A percentile compares a stretch with the other conserved stretches of the same genome.
These are phyloP conservation scores for Gossypium davidsonii DNA, from an alignment of 441 rosid genomes.

Conservation along the genomic window DNA sequence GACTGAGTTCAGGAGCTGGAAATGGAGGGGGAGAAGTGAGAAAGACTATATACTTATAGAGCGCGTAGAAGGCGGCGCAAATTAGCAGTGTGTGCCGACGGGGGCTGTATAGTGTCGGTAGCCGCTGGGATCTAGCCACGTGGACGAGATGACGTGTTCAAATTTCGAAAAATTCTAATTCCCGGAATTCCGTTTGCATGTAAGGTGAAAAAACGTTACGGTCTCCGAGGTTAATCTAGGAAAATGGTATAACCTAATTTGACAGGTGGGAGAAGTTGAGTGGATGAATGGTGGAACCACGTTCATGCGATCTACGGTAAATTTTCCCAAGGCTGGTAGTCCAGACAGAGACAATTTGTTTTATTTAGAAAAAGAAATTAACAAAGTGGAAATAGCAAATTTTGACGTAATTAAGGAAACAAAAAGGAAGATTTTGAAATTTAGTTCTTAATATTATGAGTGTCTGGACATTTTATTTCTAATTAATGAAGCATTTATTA, in stretches of 20 bases:
- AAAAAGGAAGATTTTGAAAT: neutral
- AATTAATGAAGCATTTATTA: neutral
- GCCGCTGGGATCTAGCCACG: conserved; percentile 52
- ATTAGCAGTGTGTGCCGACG: conserved; percentile 29
- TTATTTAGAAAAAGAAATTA: neutral
- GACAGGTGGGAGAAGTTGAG: neutral
- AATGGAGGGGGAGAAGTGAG: neutral
- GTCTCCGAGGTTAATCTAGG: neutral
- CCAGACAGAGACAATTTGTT: neutral
- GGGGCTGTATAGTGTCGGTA: conserved; percentile 44
- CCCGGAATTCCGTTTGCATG: conserved; percentile 13
- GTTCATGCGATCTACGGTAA: neutral
- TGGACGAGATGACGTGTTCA: conserved; percentile 24
- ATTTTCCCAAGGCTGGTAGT: neutral
- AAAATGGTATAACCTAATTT: neutral
- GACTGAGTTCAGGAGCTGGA: conserved; percentile 16
- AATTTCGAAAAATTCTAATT: neutral
- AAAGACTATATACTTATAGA: neutral
- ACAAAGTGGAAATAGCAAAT: neutral
- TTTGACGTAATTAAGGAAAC: neutral
- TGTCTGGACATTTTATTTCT: neutral
- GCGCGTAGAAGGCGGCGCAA: conserved; percentile 16
- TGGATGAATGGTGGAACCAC: neutral
- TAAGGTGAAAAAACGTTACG: neutral
- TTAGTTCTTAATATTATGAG: neutral